These are phyloP conservation scores for Chrysoporthe cubensis DNA, from an alignment of 2,329 filamentous ascomycete species.

Conservation along the genomic window DNA sequence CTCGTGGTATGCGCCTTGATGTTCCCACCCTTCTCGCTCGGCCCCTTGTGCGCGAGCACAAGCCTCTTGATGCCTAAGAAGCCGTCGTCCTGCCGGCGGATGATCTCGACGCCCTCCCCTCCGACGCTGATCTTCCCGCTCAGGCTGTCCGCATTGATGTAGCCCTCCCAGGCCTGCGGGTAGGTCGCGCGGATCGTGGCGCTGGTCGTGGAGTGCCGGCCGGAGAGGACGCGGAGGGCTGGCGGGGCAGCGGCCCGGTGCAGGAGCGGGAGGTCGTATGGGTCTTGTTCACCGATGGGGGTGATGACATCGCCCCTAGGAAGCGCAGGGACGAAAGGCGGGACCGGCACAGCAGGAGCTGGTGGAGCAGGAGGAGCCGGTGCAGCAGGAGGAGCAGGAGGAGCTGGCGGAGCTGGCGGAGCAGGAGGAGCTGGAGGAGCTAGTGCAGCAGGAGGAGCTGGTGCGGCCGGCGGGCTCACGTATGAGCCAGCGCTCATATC, in stretches of 20 bases:
- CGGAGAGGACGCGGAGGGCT: slow-evolving; percentile 42
- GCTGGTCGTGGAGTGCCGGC: slow-evolving; percentile 50
- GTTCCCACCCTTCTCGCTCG: slow-evolving; percentile 29
- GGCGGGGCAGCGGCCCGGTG: slow-evolving; percentile 21
- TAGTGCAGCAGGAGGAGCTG: not conserved
- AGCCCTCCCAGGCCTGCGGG: slow-evolving; percentile 55
- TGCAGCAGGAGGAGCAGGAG: not conserved
- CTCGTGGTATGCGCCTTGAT: slow-evolving; percentile 23
- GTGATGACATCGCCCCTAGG: not conserved
- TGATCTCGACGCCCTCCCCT: slow-evolving; percentile 49
- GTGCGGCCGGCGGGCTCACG: slow-evolving; percentile 31
- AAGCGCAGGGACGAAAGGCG: not conserved
- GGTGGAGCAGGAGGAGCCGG: not conserved
- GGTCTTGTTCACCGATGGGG: slow-evolving; percentile 30
- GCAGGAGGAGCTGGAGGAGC: no score
- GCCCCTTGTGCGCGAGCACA: slow-evolving; percentile 48
- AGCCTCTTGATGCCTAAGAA: slow-evolving; percentile 40
- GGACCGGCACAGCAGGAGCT: not conserved
- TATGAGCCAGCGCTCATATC: slow-evolving; percentile 31
- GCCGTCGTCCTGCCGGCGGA: slow-evolving; percentile 35
- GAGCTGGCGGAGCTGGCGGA: slow-evolving; percentile 23
- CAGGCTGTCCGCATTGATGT: slow-evolving; percentile 44
- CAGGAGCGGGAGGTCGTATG: slow-evolving; percentile 21
- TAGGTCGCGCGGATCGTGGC: slow-evolving; percentile 49
- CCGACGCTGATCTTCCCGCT: slow-evolving; percentile 44